These are phyloP conservation scores for Schwanniomyces vanrijiae DNA, from an alignment of 805 yeast genomes.

Conservation along the genomic window DNA sequence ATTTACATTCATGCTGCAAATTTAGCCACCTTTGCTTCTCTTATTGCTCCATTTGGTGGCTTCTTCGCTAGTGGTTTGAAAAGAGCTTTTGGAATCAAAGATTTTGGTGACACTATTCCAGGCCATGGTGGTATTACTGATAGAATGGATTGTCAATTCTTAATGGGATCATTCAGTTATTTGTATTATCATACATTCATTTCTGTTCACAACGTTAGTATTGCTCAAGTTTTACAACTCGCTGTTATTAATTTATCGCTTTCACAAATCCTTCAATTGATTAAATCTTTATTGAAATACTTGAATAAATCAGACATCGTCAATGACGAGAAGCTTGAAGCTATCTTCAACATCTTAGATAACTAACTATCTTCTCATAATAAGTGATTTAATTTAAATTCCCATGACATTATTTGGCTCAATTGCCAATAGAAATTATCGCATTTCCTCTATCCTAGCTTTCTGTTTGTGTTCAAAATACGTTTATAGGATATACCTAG, in stretches of 20 bases:
- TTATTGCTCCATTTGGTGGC: conserved; percentile 98
- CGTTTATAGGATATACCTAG: not conserved
- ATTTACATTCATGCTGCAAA: conserved; percentile 85
- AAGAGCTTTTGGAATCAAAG: conserved; percentile 94
- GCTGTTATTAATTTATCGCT: conserved; percentile 69
- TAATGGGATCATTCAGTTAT: conserved; percentile 95
- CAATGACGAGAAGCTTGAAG: conserved; percentile 25
- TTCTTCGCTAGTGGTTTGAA: conserved; percentile 97
- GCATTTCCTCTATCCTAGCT: not conserved
- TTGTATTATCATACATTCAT: conserved; percentile 91
- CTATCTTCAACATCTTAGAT: conserved; percentile 32
- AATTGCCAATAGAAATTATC: not conserved
- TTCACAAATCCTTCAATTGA: conserved; percentile 63
- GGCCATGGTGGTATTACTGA: conserved; percentile 99
- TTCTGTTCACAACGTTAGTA: conserved; percentile 66
- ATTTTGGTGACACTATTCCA: conserved; percentile 97
- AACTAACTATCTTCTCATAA: not conserved
- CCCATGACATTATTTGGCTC: not conserved
- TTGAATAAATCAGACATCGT: conserved; percentile 36
- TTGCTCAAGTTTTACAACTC: conserved; percentile 73
- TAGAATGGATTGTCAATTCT: conserved; percentile 94
- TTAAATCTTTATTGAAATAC: conserved; percentile 58
- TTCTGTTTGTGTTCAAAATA: not conserved
- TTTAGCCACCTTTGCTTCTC: conserved; percentile 90
- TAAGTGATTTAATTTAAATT: not conserved